Evolutionary conservation across 495 filamentous ascomycete species (phyloP).

Genomic region (Penicillium salamii): DNA sequence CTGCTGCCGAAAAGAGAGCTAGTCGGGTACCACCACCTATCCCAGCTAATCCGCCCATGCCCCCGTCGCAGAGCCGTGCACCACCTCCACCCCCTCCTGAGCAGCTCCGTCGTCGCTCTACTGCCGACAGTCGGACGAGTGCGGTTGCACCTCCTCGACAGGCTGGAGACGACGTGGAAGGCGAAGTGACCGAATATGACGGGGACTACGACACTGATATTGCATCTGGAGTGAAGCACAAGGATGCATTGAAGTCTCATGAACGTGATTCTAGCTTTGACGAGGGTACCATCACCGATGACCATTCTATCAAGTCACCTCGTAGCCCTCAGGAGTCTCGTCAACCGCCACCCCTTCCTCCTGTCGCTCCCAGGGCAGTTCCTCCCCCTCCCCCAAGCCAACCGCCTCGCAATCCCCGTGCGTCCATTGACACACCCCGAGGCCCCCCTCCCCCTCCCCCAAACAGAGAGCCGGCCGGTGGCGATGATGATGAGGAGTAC

Average conservation of each 20-base stretch:
- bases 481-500: conserved; percentile 65
- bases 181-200: conserved; percentile 91
- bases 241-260: conserved; percentile 86
- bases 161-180: conserved; percentile 62
- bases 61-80: conserved; percentile 58
- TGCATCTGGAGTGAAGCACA: conserved; percentile 80
- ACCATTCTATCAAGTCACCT: conserved; percentile 47
- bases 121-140: conserved; percentile 50
- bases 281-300: conserved; percentile 53
- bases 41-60: conserved; percentile 43
- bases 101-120: conserved; percentile 57
- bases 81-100: conserved; percentile 78
- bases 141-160: conserved; percentile 36
- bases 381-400: conserved; percentile 54
- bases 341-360: conserved; percentile 59
- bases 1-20: conserved; percentile 45
- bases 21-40: conserved; percentile 52
- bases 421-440: conserved; percentile 68
- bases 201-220: conserved; percentile 99
- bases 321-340: conserved; percentile 46
- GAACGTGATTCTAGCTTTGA: conserved; percentile 71
- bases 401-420: conserved; percentile 44
- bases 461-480: conserved; percentile 38
- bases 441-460: conserved; percentile 59
- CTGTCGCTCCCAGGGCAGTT: conserved; percentile 48